Evolutionary conservation across 1,284 basidiomycete genomes (phyloP), one percentile per base, ranked within the genome.

Genomic region (Spongispora temasekensis): DNA sequence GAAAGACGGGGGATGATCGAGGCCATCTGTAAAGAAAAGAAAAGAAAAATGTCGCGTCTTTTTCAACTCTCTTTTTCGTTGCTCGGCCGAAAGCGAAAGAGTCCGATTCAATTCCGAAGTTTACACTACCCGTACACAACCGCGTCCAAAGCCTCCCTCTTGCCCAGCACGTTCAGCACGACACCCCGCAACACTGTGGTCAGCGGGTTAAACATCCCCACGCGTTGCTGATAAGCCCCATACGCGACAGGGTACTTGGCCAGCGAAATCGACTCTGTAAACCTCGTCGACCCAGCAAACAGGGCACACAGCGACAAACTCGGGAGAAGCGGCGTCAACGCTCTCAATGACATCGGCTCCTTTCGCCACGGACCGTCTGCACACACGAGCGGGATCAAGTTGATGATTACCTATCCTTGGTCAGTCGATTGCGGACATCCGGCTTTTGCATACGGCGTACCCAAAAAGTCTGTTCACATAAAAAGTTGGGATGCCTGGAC

Each of bases 381-480:
- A 0, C 83, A 79, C 12, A 88, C 70, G 23, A 91, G 72, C 1
- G 91, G 90, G 68, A 92, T 82, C 42, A 90, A 68, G 31, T 83
- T 87, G 65, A 90, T 84, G 59, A 91, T 79, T 72, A 83, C 79
- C 91, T 91, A 58, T 27, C 12, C 12, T 44, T n/a, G 0, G 42
- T 63, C 34, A 65, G 53, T 50, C 19, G 19, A 31, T 34, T 27
- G 27, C 27, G 19, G 10, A n/a, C 6, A 21, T 30, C 28, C 34
- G 5, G 8, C 5, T 25, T 25, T 25, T 5, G 13, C 52, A 35
- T 13, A 35, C 21, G 3, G 58, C 85, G 62, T 64, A 94, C 87
- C 94, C 94, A 97, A 77, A 95, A 94, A 9, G 79, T 76, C 76
- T 96, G 94, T 72, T 97, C 95, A 71, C 91, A 94, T 0, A 89